These are phyloP conservation scores for Aureobasidium sp. DNA, from an alignment of 2,329 filamentous ascomycete genomes.

Conservation along the genomic window DNA sequence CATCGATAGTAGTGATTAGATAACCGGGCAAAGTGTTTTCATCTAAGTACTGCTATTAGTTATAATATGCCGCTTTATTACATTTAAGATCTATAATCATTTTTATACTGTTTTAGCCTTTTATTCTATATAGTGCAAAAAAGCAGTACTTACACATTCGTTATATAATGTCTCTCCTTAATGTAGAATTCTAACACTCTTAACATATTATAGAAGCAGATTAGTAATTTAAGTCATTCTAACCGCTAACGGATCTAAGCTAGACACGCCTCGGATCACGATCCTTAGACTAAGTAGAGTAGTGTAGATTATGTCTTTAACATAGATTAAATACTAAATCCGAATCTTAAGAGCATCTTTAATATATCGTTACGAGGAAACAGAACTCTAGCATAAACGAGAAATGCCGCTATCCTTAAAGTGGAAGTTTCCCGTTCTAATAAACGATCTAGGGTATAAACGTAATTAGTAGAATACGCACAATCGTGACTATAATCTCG, in stretches of 20 bases:
- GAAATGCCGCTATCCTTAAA: not conserved
- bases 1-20: not conserved
- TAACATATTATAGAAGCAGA: not conserved
- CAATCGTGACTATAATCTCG: not conserved
- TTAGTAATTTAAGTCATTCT: not conserved
- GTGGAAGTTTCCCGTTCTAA: not conserved
- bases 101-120: not conserved
- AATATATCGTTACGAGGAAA: not conserved
- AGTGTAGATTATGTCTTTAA: not conserved
- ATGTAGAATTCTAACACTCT: not conserved
- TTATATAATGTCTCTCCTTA: not conserved
- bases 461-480: not conserved
- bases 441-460: not conserved
- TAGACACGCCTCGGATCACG: not conserved
- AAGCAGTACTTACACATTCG: not conserved
- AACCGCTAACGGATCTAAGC: not conserved
- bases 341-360: not conserved
- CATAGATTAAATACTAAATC: not conserved
- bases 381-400: not conserved
- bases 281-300: not conserved
- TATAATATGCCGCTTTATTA: not conserved
- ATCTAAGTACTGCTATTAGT: not conserved
- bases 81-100: not conserved
- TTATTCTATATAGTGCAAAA: not conserved
- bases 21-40: not conserved